A percentile compares a stretch with the other conserved stretches of the same genome.
Conservation (phyloP, 164 flowering plant species). For the Vitis amurensis region DNA sequence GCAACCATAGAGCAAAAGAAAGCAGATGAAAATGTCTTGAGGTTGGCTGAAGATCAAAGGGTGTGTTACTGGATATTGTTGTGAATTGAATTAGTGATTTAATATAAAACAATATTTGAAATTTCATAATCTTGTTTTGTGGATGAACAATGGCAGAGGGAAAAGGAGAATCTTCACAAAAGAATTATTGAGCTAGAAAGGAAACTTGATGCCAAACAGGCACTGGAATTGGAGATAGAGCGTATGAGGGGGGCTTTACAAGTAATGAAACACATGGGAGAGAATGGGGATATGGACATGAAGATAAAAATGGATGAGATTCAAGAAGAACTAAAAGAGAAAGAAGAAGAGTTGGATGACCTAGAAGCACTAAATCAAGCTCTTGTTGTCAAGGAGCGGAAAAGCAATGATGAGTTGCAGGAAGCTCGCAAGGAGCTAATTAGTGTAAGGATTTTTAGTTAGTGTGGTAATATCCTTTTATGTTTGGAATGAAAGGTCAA, state of each 20-base stretch:
- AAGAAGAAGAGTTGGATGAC: constrained; percentile 48
- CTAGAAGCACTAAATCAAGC: constrained; percentile 43
- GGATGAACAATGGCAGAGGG: constrained; percentile 42
- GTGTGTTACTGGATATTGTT: constrained; percentile 22
- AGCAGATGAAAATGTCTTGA: constrained; percentile 60
- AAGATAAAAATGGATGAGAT: constrained; percentile 40
- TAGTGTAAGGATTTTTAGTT: constrained; percentile 28
- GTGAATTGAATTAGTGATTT: background rate
- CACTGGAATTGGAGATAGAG: constrained; percentile 72
- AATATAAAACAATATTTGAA: background rate
- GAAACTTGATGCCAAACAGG: constrained; percentile 72
- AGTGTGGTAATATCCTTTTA: no score
- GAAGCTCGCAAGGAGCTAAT: constrained; percentile 66
- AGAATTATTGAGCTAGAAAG: constrained; percentile 53
- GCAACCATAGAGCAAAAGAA: constrained; percentile 66
- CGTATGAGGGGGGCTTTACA: constrained; percentile 58
- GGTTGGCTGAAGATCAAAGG: constrained; percentile 69
- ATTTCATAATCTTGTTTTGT: background rate
- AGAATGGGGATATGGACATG: constrained; percentile 43
- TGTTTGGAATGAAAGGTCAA: no score
- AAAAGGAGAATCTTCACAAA: constrained; percentile 53
- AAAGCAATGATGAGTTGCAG: constrained; percentile 61
- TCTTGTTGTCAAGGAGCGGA: constrained; percentile 56
- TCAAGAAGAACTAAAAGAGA: constrained; percentile 44
- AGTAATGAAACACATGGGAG: constrained; percentile 66